Evolutionary conservation across 225 moss, liverwort and hornwort genomes (phyloP).

Genomic region (Takakia lepidozioides): DNA sequence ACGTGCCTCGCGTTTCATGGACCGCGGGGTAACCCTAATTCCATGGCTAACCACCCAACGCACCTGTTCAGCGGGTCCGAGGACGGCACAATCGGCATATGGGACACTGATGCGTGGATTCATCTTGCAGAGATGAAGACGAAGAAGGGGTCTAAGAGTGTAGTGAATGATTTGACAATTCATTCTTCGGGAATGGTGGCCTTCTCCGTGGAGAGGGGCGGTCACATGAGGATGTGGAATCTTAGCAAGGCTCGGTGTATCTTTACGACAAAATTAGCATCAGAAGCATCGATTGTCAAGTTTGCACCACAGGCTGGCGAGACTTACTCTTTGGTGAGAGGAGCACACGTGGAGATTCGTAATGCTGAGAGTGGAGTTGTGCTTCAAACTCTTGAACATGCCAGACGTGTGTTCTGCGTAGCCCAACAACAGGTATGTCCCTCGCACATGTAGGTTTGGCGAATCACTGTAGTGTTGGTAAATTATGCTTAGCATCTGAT

Average conservation of each 20-base stretch:
- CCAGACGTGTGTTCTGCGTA: conserved; percentile 67
- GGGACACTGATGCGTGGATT: conserved; percentile 98
- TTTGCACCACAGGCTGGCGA: conserved; percentile 76
- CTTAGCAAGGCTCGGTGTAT: conserved; percentile 84
- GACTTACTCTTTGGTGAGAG: conserved; percentile 59
- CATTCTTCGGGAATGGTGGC: conserved; percentile 70
- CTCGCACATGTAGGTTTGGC: background rate
- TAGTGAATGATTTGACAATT: conserved; percentile 70
- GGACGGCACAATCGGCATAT: conserved; percentile 84
- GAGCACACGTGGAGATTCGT: conserved; percentile 54
- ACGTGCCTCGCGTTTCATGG: conserved; percentile 77
- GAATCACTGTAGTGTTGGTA: background rate
- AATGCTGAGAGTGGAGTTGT: conserved; percentile 67
- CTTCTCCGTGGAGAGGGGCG: conserved; percentile 71
- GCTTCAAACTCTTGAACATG: conserved; percentile 45
- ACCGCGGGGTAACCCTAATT: conserved; percentile 17
- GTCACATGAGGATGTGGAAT: conserved; percentile 97
- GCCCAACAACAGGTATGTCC: conserved; percentile 59
- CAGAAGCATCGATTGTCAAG: conserved; percentile 61
- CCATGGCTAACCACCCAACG: conserved; percentile 50
- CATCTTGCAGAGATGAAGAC: conserved; percentile 82
- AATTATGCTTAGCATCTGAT: no score
- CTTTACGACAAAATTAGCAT: conserved; percentile 61
- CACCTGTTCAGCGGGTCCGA: conserved; percentile 83
- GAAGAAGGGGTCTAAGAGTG: conserved; percentile 70